A percentile compares a stretch with the other conserved stretches of the same genome.
These are phyloP conservation scores for Hemileccinum rubropunctum DNA, from an alignment of 768 basidiomycete genomes.

Conservation along the genomic window DNA sequence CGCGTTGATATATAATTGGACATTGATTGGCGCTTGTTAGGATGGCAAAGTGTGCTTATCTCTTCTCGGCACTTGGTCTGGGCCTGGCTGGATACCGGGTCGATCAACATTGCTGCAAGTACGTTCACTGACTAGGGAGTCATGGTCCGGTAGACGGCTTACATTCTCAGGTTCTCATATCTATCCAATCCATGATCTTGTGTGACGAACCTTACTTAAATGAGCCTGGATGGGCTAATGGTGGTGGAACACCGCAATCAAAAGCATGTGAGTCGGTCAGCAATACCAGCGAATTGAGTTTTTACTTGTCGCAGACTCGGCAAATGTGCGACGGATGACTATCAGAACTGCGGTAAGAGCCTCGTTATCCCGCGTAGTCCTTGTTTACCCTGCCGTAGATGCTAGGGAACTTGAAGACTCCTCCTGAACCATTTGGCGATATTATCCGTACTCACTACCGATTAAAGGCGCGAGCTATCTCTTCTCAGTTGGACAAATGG, in stretches of 20 bases:
- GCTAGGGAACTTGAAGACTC: slow-evolving; percentile 77
- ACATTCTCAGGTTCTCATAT: slow-evolving; percentile 65
- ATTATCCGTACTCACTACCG: slow-evolving; percentile 90
- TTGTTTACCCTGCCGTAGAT: slow-evolving; percentile 47
- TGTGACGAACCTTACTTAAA: slow-evolving; percentile 92
- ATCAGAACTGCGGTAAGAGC: slow-evolving; percentile 75
- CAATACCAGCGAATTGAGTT: background rate
- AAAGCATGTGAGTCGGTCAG: slow-evolving; percentile 57
- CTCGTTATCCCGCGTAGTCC: background rate
- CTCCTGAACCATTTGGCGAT: slow-evolving; percentile 83
- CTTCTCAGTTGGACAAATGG: slow-evolving; percentile 78
- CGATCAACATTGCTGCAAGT: slow-evolving; percentile 88
- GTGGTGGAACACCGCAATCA: slow-evolving; percentile 72
- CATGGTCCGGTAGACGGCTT: background rate
- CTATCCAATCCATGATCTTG: slow-evolving; percentile 95
- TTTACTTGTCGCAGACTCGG: slow-evolving; percentile 59
- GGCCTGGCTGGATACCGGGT: slow-evolving; percentile 91
- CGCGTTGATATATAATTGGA: background rate
- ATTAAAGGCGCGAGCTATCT: slow-evolving; percentile 71
- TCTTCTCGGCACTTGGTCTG: slow-evolving; percentile 87
- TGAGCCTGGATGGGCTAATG: slow-evolving; percentile 83
- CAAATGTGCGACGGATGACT: slow-evolving; percentile 91
- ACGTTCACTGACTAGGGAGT: slow-evolving; percentile 11
- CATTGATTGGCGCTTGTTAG: slow-evolving; percentile 33
- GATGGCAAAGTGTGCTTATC: slow-evolving; percentile 95